Base-by-base conservation (phyloP, 1,284 basidiomycete species). In the Ustilago crameri region DNA sequence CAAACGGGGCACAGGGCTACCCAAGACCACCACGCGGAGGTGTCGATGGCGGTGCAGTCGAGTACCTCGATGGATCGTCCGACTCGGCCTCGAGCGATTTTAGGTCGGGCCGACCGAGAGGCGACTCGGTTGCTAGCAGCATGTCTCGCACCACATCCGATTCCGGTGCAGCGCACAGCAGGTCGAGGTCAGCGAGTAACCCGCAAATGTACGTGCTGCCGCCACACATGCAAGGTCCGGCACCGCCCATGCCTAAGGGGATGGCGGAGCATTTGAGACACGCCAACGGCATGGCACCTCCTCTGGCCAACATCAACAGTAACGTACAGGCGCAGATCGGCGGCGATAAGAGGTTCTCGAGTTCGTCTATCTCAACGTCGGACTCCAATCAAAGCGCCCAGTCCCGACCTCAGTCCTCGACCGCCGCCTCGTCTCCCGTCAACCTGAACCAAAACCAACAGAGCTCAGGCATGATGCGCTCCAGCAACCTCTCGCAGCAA, bases 381-480 rank as follows among this genome's bases (percentile, higher is more conserved):
- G 75, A 76, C 37, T 77, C 74, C 18, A 42, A 42, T 26, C 59
- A 38, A 17, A 74, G 73, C n/a, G 55, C 55, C 3, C 45, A 58
- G 2, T 79, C 77, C 2, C 47, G 68, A 22, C 76, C 69, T 3
- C 68, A 73, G 34, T 49, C 44, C 3, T 79, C 77, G 5, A 79
- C 75, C 7, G 70, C 77, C 5, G 76, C 74, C 14, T 74, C 70
- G 20, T 79, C 78, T n/a, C 76, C 75, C 9, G 49, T 75, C 38
- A 76, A 60, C 50, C 27, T 54, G 24, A 75, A 51, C 42, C 35
- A 42, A 24, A 60, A 46, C 47, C 35, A 65, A 26, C 43, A 34
- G 22, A 24, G 37, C 30, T 15, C 37, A 35, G 22, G 43, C 26
- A 2, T 43, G 5, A 30, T 46, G 22, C 30, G 53, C 30, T 32